These are phyloP conservation scores for Pleurotus platypus DNA, from an alignment of 768 basidiomycete genomes.

Conservation along the genomic window DNA sequence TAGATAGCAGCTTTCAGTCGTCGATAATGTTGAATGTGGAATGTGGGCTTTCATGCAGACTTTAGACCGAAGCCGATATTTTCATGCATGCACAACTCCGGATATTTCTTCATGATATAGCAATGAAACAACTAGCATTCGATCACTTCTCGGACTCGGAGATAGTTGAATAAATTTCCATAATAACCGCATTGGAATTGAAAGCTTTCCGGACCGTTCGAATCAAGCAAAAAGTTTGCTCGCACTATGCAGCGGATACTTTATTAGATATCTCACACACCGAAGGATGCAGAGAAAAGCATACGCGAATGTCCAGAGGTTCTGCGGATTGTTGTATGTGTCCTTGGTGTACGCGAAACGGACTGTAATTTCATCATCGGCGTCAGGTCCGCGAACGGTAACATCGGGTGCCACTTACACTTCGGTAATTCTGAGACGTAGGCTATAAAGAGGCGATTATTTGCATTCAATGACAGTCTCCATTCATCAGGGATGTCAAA, in stretches of 20 bases:
- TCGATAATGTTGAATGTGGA: no score
- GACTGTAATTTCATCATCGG: constrained; percentile 26
- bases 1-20: no score
- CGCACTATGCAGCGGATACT: background rate
- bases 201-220: background rate
- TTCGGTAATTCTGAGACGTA: constrained; percentile 39
- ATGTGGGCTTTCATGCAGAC: background rate
- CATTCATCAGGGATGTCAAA: background rate
- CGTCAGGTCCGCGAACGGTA: background rate
- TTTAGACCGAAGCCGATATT: background rate
- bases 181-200: background rate
- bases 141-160: background rate
- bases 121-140: background rate
- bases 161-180: background rate
- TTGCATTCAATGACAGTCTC: background rate
- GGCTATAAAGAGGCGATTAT: constrained; percentile 20
- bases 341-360: constrained; percentile 59
- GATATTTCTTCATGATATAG: background rate
- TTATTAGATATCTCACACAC: background rate
- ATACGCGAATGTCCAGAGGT: constrained; percentile 56
- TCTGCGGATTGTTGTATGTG: constrained; percentile 63
- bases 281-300: constrained; percentile 14
- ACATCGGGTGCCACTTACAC: constrained; percentile 17
- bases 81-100: background rate
- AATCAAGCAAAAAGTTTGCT: constrained; percentile 11